Conservation (phyloP, 441 rosid genomes). For the Aquilaria agallochum region DNA sequence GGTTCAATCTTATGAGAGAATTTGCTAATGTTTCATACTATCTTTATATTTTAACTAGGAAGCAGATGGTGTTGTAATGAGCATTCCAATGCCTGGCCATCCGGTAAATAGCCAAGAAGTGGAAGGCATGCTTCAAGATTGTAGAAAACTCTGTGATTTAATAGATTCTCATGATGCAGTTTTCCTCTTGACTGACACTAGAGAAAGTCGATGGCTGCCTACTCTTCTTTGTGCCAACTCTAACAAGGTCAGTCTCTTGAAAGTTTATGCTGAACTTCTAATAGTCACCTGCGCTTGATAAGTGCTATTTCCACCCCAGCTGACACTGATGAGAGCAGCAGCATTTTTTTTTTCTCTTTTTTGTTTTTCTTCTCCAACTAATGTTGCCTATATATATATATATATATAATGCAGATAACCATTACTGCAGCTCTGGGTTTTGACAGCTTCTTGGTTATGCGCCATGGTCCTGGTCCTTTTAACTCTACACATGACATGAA, state of each 20-base stretch:
- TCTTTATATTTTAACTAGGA: constrained; percentile 37
- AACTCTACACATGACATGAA: constrained; percentile 24
- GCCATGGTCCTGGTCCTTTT: constrained; percentile 88
- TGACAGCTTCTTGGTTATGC: constrained; percentile 96
- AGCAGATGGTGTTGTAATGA: constrained; percentile 78
- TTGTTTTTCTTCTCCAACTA: background rate
- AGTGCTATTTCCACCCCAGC: no score
- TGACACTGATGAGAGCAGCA: no score
- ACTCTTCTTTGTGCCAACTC: constrained; percentile 74
- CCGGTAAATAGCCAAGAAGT: constrained; percentile 79
- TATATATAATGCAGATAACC: constrained; percentile 46
- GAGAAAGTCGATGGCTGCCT: constrained; percentile 99
- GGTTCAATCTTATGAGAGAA: background rate
- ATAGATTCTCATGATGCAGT: constrained; percentile 83
- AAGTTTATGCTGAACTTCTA: background rate
- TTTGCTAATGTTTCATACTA: constrained; percentile 2
- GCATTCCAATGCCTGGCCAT: constrained; percentile 99
- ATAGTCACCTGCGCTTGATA: background rate
- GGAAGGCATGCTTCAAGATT: constrained; percentile 64
- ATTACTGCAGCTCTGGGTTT: constrained; percentile 91
- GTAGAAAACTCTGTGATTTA: constrained; percentile 56
- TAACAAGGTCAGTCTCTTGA: constrained; percentile 56
- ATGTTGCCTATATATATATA: background rate
- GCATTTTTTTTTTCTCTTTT: no score
- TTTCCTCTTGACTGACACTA: constrained; percentile 93